These are phyloP conservation scores for Glebionis coronaria DNA, from an alignment of 129 eudicot species.

Conservation along the genomic window DNA sequence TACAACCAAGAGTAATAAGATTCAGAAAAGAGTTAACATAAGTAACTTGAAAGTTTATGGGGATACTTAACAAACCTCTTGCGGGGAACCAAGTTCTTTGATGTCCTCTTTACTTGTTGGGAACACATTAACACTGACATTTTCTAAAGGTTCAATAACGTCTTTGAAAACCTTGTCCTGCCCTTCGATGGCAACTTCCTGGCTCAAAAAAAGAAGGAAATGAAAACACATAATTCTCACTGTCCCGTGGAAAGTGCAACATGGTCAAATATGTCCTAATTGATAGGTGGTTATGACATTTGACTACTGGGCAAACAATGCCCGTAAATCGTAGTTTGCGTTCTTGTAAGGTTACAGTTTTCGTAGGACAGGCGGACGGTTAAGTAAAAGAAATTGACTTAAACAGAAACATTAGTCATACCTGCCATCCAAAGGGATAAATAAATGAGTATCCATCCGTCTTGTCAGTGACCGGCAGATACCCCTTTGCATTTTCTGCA, in stretches of 20 bases:
- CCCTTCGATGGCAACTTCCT: conserved; percentile 87
- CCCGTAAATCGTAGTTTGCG: not conserved
- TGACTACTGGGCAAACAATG: conserved; percentile 4
- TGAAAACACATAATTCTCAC: too few relatives aligned
- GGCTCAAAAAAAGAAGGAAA: conserved; percentile 15
- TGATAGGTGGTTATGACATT: not conserved
- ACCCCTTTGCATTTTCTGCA: conserved; percentile 90
- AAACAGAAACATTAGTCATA: conserved; percentile 16
- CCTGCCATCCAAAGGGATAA: conserved; percentile 99
- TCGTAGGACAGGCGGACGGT: not conserved
- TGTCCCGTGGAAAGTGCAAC: not conserved
- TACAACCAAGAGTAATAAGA: not conserved
- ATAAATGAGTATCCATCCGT: conserved; percentile 77
- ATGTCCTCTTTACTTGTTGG: conserved; percentile 78
- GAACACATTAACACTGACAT: conserved; percentile 72
- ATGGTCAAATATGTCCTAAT: not conserved
- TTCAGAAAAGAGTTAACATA: conserved; percentile 8
- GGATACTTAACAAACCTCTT: conserved; percentile 50
- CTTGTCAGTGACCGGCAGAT: conserved; percentile 70
- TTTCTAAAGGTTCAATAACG: conserved; percentile 94
- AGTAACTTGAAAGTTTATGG: not conserved
- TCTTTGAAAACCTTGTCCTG: conserved; percentile 96
- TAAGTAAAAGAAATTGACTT: not conserved
- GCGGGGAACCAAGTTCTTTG: conserved; percentile 86
- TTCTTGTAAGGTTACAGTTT: not conserved